A percentile compares a stretch with the other conserved stretches of the same genome.
phyloP scores from a whole-genome alignment of 176 grass and related monocot genomes.

The Otatea glauca region DNA sequence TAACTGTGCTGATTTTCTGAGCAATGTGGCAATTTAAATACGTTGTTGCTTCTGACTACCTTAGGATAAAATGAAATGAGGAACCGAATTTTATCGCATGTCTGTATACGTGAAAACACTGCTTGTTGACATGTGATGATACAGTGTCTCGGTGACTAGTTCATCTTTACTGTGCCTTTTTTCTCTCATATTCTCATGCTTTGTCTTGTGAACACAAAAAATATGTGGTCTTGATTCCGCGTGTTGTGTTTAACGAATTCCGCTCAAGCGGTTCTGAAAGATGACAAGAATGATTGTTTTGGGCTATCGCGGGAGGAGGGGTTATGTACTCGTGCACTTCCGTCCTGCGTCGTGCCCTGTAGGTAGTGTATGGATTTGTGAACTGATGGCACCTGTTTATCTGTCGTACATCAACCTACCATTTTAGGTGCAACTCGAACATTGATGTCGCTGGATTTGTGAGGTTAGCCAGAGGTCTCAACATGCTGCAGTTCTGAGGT shows the following conservation, averaged over 20 bases:
- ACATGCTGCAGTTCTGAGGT: no score
- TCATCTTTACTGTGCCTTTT: fast-evolving
- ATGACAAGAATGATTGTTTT: no score
- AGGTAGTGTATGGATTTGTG: background rate
- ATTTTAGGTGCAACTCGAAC: no score
- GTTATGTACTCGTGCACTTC: background rate
- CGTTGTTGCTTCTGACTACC: background rate
- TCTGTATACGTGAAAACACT: background rate
- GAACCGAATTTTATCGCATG: background rate
- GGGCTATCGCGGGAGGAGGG: background rate
- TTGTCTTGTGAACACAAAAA: background rate
- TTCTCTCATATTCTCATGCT: background rate
- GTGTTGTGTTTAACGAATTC: background rate
- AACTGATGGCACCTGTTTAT: background rate
- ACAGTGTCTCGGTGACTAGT: background rate
- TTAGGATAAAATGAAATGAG: conserved; percentile 4
- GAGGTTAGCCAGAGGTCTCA: no score
- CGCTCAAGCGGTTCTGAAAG: background rate
- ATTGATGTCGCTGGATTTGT: no score
- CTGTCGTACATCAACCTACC: no score
- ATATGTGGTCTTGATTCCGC: background rate
- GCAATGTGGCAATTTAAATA: conserved; percentile 26
- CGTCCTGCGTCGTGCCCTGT: background rate
- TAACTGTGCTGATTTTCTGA: conserved; percentile 29
- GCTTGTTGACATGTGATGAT: background rate